These are phyloP conservation scores for Ambrosiella cleistominuta DNA, from an alignment of 2,329 filamentous ascomycete genomes.

Conservation along the genomic window DNA sequence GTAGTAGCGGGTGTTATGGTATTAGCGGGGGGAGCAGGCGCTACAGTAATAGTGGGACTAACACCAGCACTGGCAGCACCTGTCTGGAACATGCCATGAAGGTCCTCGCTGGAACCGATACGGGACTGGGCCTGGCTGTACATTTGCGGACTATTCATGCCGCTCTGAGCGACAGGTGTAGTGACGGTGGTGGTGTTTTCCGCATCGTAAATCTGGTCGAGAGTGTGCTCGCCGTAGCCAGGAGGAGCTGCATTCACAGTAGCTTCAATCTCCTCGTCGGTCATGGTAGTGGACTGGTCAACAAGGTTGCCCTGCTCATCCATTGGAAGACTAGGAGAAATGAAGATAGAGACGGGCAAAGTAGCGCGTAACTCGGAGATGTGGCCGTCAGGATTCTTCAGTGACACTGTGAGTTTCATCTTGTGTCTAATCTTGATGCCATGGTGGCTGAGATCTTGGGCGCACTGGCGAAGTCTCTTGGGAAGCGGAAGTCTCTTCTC, in stretches of 20 bases:
- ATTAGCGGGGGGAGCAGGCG: constrained; percentile 1
- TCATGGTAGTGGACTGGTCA: constrained; percentile 27
- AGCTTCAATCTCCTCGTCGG: constrained; percentile 25
- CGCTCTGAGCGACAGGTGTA: constrained; percentile 52
- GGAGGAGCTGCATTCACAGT: constrained; percentile 63
- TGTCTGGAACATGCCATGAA: constrained; percentile 31
- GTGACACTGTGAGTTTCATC: constrained; percentile 73
- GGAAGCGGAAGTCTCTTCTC: constrained; percentile 53
- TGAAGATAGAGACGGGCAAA: constrained; percentile 81
- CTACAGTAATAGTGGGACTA: constrained; percentile 11
- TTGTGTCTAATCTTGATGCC: constrained; percentile 89
- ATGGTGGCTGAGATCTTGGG: constrained; percentile 77
- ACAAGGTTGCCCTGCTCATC: constrained; percentile 73
- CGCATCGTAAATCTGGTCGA: constrained; percentile 81
- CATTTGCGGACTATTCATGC: constrained; percentile 60
- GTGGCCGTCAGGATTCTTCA: constrained; percentile 90
- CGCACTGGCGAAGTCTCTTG: constrained; percentile 61
- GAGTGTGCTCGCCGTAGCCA: constrained; percentile 72
- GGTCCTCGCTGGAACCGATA: constrained; percentile 64
- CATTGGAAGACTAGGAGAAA: constrained; percentile 80
- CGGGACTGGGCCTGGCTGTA: constrained; percentile 49
- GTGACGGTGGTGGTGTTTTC: constrained; percentile 58
- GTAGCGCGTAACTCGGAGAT: constrained; percentile 78
- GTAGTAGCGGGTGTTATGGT: constrained; percentile 8
- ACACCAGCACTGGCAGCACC: constrained; percentile 24